Evolutionary conservation across 208 protist genomes (phyloP), one percentile per base, ranked within the genome.

Genomic region (Crithidia acanthocephali): DNA sequence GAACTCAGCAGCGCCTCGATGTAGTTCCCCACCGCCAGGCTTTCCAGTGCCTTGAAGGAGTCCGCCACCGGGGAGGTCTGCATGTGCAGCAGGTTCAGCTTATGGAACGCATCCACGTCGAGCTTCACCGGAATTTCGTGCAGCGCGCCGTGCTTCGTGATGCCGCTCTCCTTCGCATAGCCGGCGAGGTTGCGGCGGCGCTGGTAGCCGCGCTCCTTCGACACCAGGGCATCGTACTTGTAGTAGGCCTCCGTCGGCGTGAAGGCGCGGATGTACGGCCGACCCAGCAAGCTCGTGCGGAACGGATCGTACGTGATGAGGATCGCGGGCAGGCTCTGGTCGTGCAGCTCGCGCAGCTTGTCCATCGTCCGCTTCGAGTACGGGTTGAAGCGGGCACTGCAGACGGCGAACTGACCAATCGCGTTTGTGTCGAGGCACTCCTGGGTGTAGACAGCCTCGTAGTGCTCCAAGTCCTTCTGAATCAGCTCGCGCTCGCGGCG

Each of bases 281-380:
- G 73, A 15, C 88, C 88, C 57, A 91, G 80, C 48, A 86, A 56
- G 55, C 70, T 68, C 22, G 88, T 91, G 59, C 85, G 83, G 68
- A 90, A 84, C 7, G 85, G 85, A 55, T 93, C 88, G 76, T 90
- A 93, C 33, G 68, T 77, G 25, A 93, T 47, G n/a, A 93, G 68
- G 45, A 93, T 76, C n/a, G 76, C 76, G 33, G 88, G 81, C 57
- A 83, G 63, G 58, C 77, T 76, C 18, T 80, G 63, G 20, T 66
- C 52, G 60, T 83, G 65, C 57, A 89, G 70, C 23, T 91, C 68
- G 53, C 76, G 78, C 33, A 91, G 53, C 55, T 86, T 79, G 20
- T 63, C 42, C 58, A 88, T 81, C 42, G 62, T 64, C 35, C 62
- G 32, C 15, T 60, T 80, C 56, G 76, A 84, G 56, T 83, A 83